Evolutionary conservation across 257 asterid species (phyloP), one percentile per base, ranked within the genome.

Genomic region (Scutellaria baicalensis): DNA sequence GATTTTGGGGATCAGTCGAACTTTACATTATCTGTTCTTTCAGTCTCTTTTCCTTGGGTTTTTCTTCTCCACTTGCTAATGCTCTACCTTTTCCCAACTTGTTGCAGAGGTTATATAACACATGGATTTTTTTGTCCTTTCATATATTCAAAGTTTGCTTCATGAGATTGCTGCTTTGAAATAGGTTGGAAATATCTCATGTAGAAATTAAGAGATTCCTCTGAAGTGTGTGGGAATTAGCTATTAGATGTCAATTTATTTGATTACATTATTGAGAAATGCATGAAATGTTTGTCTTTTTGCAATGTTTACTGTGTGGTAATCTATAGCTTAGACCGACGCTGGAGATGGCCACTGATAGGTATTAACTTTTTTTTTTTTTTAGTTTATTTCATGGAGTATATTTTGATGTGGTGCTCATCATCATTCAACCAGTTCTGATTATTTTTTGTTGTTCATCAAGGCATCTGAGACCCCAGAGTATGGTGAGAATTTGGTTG

Each of bases 401-500:
- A 51, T 45, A 27, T 27, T 27, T 69, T 73, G 43, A 20, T 44
- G 33, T 31, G 6, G 23, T 44, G 14, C 10, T 50, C 36, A 9
- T 13, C 56, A 52, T 9, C 8, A 9, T 54, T 40, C 23, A 2
- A 5, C 21, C 42, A 6, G 3, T 61, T 74, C 47, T 14, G 18
- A 54, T 59, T 64, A 59, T 48, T 61, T 23, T 61, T 42, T 59
- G 73, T 52, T 64, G 23, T 60, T 76, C 61, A 35, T 73, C 71
- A 81, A 94, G 99, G 90, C 77, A 52, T 80, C 87, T 40, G 91
- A 54, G 70, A 49, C 64, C 42, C 18, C 12, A 36, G 82, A 78
- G 73, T 74, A 68, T 11, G 95, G 81, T 39, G 72, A 85, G 80
- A 78, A 76, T 73, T 76, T 91, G 81, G 87, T 91, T 77, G 97